Evolutionary conservation across 257 asterid genomes (phyloP).

Genomic region (Solanum infundibuliforme): DNA sequence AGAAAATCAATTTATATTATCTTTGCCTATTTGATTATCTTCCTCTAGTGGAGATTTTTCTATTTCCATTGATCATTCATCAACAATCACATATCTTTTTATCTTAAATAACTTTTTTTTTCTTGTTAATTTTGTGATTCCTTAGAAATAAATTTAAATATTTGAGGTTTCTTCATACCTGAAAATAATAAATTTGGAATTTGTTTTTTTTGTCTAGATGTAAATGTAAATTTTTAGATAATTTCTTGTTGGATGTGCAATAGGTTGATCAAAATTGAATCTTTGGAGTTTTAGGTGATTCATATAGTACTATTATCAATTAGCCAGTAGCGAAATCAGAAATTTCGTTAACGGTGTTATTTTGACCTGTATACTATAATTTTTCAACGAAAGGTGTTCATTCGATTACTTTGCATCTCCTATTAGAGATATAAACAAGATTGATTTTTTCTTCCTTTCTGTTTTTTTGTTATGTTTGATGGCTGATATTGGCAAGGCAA

Average conservation of each 20-base stretch:
- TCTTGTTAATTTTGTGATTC: neutral
- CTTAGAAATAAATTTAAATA: neutral
- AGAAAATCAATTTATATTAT: neutral
- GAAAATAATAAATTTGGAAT: neutral
- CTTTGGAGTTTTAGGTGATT: neutral
- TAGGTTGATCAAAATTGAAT: neutral
- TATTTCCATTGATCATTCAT: neutral
- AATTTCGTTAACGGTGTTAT: neutral
- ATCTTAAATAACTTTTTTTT: neutral
- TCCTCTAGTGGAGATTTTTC: neutral
- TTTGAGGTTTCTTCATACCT: neutral
- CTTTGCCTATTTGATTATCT: neutral
- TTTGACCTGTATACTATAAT: neutral
- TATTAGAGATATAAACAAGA: neutral
- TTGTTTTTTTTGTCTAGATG: neutral
- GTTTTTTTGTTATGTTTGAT: slow-evolving; percentile 1
- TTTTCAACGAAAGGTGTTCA: neutral
- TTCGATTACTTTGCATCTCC: neutral
- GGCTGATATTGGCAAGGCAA: slow-evolving; percentile 28
- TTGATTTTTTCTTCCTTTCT: neutral
- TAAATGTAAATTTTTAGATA: neutral
- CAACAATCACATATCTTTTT: neutral
- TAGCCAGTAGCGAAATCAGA: neutral
- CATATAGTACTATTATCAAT: neutral
- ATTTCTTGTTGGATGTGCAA: neutral